These are phyloP conservation scores for Cydonia oblonga DNA, from an alignment of 331 rosid genomes.

Conservation along the genomic window DNA sequence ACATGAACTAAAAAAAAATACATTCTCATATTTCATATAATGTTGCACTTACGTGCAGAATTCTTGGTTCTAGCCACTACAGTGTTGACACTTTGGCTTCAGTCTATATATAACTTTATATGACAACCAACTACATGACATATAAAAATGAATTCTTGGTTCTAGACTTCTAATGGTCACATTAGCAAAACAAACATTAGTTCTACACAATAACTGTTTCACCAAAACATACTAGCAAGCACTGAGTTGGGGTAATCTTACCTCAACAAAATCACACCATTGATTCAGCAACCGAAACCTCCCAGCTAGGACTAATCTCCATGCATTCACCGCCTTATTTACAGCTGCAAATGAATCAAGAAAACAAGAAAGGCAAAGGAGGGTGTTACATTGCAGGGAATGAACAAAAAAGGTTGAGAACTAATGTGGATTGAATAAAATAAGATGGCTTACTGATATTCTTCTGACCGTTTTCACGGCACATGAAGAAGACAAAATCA, in stretches of 20 bases:
- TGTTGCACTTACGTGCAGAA: neutral
- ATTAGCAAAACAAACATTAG: neutral
- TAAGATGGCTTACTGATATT: conserved; percentile 58
- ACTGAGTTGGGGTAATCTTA: conserved; percentile 11
- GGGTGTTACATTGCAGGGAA: neutral
- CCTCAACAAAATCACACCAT: conserved; percentile 98
- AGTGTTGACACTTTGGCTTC: neutral
- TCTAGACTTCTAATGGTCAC: neutral
- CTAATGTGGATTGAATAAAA: neutral
- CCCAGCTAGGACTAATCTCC: conserved; percentile 82
- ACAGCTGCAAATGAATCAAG: conserved; percentile 53
- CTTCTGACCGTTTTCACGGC: conserved; percentile 94
- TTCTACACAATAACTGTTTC: neutral
- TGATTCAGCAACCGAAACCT: conserved; percentile 64
- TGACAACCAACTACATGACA: neutral
- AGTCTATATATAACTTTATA: neutral
- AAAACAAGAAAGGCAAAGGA: neutral
- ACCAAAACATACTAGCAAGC: neutral
- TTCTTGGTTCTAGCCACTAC: neutral
- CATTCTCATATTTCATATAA: neutral
- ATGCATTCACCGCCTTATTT: conserved; percentile 63
- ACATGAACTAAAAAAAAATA: neutral
- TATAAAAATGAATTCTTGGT: neutral
- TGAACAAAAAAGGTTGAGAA: neutral
- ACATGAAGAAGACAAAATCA: conserved; percentile 74